Evolutionary conservation across 129 eudicot genomes (phyloP).

Genomic region (Flaveria sonorensis): DNA sequence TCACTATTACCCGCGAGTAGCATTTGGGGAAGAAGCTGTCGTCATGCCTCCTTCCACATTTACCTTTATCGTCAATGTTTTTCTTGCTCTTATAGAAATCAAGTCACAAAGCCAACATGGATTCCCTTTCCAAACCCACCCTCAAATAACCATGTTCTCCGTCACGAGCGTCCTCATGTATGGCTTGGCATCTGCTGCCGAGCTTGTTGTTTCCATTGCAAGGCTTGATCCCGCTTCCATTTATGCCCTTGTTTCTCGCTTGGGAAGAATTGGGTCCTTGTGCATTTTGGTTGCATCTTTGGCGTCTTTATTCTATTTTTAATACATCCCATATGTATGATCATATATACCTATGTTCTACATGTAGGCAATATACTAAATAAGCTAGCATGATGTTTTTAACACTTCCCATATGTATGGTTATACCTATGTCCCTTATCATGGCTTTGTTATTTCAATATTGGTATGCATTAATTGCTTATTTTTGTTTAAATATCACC

Average conservation of each 20-base stretch:
- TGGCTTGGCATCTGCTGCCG: neutral
- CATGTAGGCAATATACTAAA: too few species aligned
- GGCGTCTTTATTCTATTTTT: neutral
- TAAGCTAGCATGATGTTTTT: too few species aligned
- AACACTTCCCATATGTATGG: too few species aligned
- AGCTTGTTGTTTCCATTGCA: neutral
- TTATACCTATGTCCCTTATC: too few species aligned
- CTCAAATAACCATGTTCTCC: neutral
- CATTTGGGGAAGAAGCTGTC: neutral
- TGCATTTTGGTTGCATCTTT: neutral
- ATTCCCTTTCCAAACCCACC: constrained; percentile 29
- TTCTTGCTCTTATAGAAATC: neutral
- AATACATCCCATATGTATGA: neutral
- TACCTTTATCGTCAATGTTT: neutral
- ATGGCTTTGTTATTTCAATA: too few species aligned
- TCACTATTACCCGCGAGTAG: neutral
- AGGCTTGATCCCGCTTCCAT: neutral
- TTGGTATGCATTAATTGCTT: too few species aligned
- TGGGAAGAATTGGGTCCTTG: neutral
- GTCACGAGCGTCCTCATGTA: neutral
- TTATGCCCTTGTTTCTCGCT: neutral
- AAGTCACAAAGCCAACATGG: neutral
- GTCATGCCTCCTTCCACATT: constrained; percentile 6
- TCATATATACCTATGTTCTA: too few species aligned
- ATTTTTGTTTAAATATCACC: too few species aligned